Base-by-base conservation (phyloP, 495 filamentous ascomycete genomes). In the Cladorrhinum samala region DNA sequence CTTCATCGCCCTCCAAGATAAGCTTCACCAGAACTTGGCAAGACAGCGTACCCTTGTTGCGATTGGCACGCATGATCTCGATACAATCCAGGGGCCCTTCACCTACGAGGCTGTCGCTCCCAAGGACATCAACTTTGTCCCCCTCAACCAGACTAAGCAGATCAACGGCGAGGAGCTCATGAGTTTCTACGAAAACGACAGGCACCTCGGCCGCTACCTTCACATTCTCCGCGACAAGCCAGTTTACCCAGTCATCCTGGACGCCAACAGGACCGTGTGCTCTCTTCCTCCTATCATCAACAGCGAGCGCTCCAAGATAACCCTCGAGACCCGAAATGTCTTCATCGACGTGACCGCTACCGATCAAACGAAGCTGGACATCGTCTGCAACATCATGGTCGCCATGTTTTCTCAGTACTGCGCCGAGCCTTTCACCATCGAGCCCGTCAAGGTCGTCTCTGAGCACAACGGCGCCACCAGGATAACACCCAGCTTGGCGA, bases 261-360 rank as follows among this genome's bases (percentile, higher is more conserved):
- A 99, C 71, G 81, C 88, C 33, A 87, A 95, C 57, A 76, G 83
- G 30, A 86, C 80, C 25, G 89, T 97, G 44, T 95, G 91, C 74
- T 96, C 92, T 20, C 77, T 99, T 49, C 93, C 93, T 0, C 93
- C 93, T 11, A 96, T 97, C 65, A 99, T 99, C 77, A 99, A 99
- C 72, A 83, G 90, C 55, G 81, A 99, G 62, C 90, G 88, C 71
- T 95, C 91, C 50, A 99, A 97, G 74, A 97, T 99, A 64, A 88
- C 80, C 1, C 73, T 95, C 37, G 74, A 89, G 61, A 96, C 91
- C 44, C 88, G 76, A 59, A 96, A 97, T 68, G 78, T 97, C 64
- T 89, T 97, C 74, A 92, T 99, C 66, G 93, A 99, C 66, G 88
- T 95, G 59, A 99, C 93, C 18, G 93, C 90, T n/a, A 88, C 89